Evolutionary conservation across 345 rosid species (phyloP).

Genomic region (Melaleuca alternifolia): DNA sequence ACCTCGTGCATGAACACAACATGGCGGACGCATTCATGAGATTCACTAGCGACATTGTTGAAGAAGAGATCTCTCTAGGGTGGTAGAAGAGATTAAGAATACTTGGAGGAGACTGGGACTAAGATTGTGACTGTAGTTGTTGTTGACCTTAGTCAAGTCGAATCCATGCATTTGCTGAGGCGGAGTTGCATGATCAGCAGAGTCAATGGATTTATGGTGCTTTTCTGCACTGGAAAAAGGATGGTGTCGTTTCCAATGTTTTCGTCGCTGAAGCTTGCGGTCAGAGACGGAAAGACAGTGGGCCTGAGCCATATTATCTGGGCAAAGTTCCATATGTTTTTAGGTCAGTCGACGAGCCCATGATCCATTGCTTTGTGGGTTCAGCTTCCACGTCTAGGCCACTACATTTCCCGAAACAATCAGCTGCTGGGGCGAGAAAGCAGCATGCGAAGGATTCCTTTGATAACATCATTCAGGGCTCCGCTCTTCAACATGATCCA

Average conservation of each 20-base stretch:
- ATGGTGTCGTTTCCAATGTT: background rate
- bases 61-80: background rate
- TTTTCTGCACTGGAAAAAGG: background rate
- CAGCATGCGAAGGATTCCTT: too few species aligned
- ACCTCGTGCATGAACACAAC: conserved; percentile 36
- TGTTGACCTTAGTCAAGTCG: background rate
- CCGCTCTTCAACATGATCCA: background rate
- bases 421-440: background rate
- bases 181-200: background rate
- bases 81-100: background rate
- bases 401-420: fast-evolving
- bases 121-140: background rate
- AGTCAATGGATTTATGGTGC: background rate
- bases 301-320: background rate
- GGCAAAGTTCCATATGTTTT: background rate
- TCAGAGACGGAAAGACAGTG: background rate
- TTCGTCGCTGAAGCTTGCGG: background rate
- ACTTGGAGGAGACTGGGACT: background rate
- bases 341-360: background rate
- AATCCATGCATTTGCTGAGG: background rate
- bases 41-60: background rate
- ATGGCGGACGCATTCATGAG: too few species aligned
- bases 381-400: background rate
- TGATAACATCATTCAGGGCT: too few species aligned
- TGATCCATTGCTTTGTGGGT: background rate